These are phyloP conservation scores for Phylloporus scabripes DNA, from an alignment of 768 basidiomycete genomes.

Conservation along the genomic window DNA sequence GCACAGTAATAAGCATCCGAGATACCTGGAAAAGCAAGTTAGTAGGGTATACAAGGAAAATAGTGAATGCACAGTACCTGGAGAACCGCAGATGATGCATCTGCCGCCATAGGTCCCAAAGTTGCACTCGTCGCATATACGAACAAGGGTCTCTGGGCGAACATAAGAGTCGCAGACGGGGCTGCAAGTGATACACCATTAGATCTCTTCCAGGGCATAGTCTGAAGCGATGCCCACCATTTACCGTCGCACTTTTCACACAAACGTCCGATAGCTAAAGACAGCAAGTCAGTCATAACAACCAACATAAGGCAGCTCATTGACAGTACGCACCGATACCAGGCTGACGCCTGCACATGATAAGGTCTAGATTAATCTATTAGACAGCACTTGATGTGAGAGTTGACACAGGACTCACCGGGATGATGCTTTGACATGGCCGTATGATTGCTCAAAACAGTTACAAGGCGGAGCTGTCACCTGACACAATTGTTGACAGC, in stretches of 20 bases:
- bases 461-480: not conserved
- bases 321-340: constrained; percentile 71
- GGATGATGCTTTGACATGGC: constrained; percentile 90
- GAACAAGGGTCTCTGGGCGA: constrained; percentile 93
- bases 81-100: constrained; percentile 96
- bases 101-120: constrained; percentile 97
- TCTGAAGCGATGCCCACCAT: constrained; percentile 61
- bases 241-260: constrained; percentile 99
- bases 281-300: constrained; percentile 4
- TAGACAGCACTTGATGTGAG: not conserved
- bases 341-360: constrained; percentile 97
- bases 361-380: constrained; percentile 61
- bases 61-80: constrained; percentile 50
- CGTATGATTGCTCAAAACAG: constrained; percentile 14
- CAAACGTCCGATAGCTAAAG: constrained; percentile 87
- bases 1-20: constrained; percentile 99
- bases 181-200: constrained; percentile 36
- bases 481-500: constrained; percentile 10
- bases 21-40: constrained; percentile 55
- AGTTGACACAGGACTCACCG: constrained; percentile 36
- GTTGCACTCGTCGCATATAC: constrained; percentile 99
- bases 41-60: not conserved
- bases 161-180: constrained; percentile 99
- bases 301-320: not conserved
- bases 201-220: not conserved